Conservation (phyloP, 768 basidiomycete species). For the Imleria badia region DNA sequence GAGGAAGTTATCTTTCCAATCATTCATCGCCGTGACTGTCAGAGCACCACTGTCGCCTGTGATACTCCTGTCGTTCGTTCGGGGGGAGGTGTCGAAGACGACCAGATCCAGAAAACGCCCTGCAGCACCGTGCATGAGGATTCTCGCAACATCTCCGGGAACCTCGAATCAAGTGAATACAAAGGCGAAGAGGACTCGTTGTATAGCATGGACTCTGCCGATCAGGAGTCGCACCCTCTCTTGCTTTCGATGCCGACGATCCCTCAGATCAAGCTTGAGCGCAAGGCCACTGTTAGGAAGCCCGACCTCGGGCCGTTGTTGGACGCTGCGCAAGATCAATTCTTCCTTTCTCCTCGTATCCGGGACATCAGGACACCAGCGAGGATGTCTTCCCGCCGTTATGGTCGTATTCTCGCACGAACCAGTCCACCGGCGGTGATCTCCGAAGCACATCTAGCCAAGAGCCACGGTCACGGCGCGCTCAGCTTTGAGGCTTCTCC, state of each 20-base stretch:
- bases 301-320: neutral
- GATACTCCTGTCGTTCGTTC: neutral
- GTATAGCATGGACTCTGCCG: slow-evolving; percentile 27
- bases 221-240: slow-evolving; percentile 20
- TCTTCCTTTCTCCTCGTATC: slow-evolving; percentile 23
- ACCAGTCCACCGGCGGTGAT: neutral
- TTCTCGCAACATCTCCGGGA: neutral
- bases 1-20: neutral
- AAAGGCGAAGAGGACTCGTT: slow-evolving; percentile 20
- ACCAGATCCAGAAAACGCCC: neutral
- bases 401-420: slow-evolving; percentile 6
- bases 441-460: neutral
- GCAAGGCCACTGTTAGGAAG: slow-evolving; percentile 25
- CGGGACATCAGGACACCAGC: slow-evolving; percentile 10
- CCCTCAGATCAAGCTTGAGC: slow-evolving; percentile 28
- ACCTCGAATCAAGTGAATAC: neutral
- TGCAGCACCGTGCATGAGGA: neutral
- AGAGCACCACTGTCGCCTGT: neutral
- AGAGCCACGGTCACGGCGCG: neutral
- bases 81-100: neutral
- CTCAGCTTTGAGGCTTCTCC: neutral
- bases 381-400: slow-evolving; percentile 18
- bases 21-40: neutral
- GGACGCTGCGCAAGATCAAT: neutral
- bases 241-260: slow-evolving; percentile 30